A percentile compares a stretch with the other conserved stretches of the same genome.
phyloP scores from a whole-genome alignment of 192 early-diverging fungal species.

The Rhizoclosmatium globosum region DNA sequence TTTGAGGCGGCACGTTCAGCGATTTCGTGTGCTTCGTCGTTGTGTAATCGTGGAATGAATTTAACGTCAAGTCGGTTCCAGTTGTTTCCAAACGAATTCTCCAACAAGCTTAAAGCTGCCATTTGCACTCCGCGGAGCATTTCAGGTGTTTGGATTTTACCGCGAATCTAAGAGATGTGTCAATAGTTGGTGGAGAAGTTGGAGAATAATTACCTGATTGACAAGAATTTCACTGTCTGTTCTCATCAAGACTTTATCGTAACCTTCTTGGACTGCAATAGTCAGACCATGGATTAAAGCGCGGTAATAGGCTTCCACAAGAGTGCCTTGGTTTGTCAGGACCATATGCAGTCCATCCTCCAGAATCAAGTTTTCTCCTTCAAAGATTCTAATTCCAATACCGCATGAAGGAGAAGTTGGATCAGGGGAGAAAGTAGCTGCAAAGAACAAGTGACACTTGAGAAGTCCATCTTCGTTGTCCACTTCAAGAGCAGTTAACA shows the following conservation, averaged over 20 bases:
- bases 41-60: neutral
- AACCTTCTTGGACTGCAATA: constrained; percentile 2
- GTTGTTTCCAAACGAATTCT: constrained; percentile 19
- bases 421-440: neutral
- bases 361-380: constrained; percentile 1
- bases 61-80: constrained; percentile 12
- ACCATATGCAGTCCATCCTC: neutral
- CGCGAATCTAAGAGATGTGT: neutral
- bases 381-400: constrained; percentile 3
- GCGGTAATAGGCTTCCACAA: constrained; percentile 5
- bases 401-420: neutral
- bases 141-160: neutral
- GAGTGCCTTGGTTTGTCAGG: neutral
- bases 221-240: constrained; percentile 12
- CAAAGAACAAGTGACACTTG: constrained; percentile 12
- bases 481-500: neutral
- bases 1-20: neutral
- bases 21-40: neutral
- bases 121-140: neutral
- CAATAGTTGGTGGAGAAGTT: neutral
- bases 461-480: constrained; percentile 19
- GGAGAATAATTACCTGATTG: neutral
- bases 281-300: neutral
- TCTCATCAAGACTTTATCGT: constrained; percentile 15
- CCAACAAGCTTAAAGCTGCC: constrained; percentile 1